Evolutionary conservation across 2,329 filamentous ascomycete genomes (phyloP), one percentile per base, ranked within the genome.

Genomic region (Alternaria postmessia): DNA sequence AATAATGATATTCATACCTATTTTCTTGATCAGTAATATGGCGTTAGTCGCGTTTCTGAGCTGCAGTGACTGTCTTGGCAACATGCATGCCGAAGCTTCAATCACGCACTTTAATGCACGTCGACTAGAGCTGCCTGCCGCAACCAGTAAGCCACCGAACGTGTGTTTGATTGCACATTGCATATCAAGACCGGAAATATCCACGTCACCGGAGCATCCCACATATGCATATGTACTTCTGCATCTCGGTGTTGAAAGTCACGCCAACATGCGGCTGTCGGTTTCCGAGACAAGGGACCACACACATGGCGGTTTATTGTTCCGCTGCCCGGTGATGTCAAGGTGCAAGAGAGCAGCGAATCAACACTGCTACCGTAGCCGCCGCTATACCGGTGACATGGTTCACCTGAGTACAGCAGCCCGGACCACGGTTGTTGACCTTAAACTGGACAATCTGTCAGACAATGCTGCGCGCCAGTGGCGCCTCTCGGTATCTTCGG

Each of bases 41-140:
- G 30, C 57, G 52, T 41, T 48, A 44, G 52, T 47, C 48, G 39
- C 51, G 34, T 51, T 44, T 44, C 47, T 22, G 32, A 54, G 51
- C 48, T 54, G 48, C 55, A 55, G 39, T 51, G 38, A n/a, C 32
- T 12, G 53, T 59, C 64, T 67, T 65, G 62, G 64, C 62, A 39
- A 38, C 53, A 60, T 60, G 56, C 62, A 62, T n/a, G 56, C 41
- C 38, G 54, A 51, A 62, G 56, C 53, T 58, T 59, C 54, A 44
- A 49, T 56, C 58, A 49, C 56, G 42, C 41, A 39, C 42, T 42
- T 51, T 43, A 47, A 57, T 24, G 42, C 55, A 53, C 42, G 24
- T 47, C 42, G 48, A 43, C 24, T 49, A 39, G 28, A 60, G 41
- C 51, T 44, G 47, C 51, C 30, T 48, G n/a, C 61, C 49, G 22